phyloP scores from a whole-genome alignment of 2,329 filamentous ascomycete species.

The Coniella vitis region DNA sequence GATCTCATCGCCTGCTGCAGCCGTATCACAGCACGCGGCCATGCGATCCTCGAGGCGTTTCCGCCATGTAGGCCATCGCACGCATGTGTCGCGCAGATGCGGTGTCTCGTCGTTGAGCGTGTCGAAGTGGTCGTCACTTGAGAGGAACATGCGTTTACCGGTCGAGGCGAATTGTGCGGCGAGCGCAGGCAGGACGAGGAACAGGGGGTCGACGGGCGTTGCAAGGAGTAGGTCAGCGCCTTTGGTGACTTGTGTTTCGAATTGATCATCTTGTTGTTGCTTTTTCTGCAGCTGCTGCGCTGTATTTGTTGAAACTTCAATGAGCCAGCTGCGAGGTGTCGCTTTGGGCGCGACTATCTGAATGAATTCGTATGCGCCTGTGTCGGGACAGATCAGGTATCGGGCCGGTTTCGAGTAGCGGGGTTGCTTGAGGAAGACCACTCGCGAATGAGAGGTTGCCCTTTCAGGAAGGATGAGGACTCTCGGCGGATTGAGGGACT shows the following conservation, averaged over 20 bases:
- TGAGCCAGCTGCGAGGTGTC: conserved; percentile 55
- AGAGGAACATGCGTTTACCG: conserved; percentile 58
- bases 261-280: conserved; percentile 4
- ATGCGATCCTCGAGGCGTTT: conserved; percentile 58
- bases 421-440: conserved; percentile 55
- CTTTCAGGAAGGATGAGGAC: conserved; percentile 56
- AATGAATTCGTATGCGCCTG: conserved; percentile 60
- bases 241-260: conserved; percentile 46
- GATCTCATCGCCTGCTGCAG: conserved; percentile 74
- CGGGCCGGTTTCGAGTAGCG: conserved; percentile 47
- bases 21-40: conserved; percentile 67
- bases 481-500: conserved; percentile 38
- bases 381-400: conserved; percentile 56
- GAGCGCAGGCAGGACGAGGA: conserved; percentile 72
- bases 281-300: neutral
- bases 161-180: conserved; percentile 33
- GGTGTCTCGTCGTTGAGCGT: conserved; percentile 45
- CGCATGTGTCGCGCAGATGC: conserved; percentile 53
- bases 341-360: conserved; percentile 46
- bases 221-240: conserved; percentile 73
- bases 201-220: conserved; percentile 76
- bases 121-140: conserved; percentile 67
- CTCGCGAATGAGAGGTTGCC: conserved; percentile 45
- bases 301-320: conserved; percentile 34
- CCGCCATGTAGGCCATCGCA: conserved; percentile 37